Evolutionary conservation across 148 eudicot species (phyloP).

Genomic region (Nyssa sinensis): DNA sequence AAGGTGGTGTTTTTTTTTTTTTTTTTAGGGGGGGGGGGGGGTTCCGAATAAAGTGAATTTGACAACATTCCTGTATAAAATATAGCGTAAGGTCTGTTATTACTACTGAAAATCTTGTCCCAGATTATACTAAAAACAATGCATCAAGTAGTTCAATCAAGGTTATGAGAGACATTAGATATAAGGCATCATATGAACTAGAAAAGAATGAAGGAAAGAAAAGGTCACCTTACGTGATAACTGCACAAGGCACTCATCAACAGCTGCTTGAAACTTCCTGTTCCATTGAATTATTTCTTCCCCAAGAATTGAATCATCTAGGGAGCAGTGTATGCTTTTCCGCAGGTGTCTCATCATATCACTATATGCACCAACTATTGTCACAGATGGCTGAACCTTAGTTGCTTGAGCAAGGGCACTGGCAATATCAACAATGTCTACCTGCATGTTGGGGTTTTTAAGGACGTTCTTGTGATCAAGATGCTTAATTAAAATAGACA

Average conservation of each 20-base stretch:
- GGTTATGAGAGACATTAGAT: not conserved
- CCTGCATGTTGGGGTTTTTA: slow-evolving; percentile 79
- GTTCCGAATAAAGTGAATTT: no score
- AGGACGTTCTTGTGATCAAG: slow-evolving; percentile 90
- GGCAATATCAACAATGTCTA: slow-evolving; percentile 73
- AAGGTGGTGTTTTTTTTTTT: no score
- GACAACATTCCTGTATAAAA: no score
- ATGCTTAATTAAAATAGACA: slow-evolving; percentile 86
- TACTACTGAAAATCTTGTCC: not conserved
- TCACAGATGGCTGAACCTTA: slow-evolving; percentile 65
- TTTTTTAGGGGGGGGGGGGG: no score
- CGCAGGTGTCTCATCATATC: slow-evolving; percentile 93
- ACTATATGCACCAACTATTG: slow-evolving; percentile 73
- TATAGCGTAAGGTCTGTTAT: no score
- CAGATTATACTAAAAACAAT: not conserved
- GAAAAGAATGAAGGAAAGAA: not conserved
- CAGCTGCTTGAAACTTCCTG: slow-evolving; percentile 59
- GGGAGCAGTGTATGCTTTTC: slow-evolving; percentile 78
- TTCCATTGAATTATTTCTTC: slow-evolving; percentile 62
- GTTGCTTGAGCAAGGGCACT: slow-evolving; percentile 67
- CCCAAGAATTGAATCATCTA: slow-evolving; percentile 75
- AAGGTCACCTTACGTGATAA: slow-evolving; percentile 60
- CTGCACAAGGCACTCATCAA: slow-evolving; percentile 80
- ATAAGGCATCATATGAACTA: not conserved
- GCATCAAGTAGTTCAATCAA: no score